phyloP scores from a whole-genome alignment of 768 basidiomycete species.

The Lactifluus pinguis region DNA sequence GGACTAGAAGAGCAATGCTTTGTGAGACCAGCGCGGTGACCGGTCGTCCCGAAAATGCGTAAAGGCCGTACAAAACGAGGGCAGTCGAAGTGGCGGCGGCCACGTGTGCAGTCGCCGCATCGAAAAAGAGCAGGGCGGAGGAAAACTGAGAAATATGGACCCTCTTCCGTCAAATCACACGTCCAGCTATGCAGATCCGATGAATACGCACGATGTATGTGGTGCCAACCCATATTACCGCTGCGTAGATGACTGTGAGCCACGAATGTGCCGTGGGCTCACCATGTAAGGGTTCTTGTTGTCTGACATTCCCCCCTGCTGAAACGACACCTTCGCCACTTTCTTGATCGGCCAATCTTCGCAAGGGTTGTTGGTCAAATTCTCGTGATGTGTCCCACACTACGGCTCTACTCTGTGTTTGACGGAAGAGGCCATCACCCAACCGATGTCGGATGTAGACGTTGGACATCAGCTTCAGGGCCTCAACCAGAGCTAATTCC shows the following conservation, averaged over 20 bases:
- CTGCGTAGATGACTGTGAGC: background rate
- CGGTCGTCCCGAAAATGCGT: conserved; percentile 18
- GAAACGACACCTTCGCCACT: background rate
- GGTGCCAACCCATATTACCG: conserved; percentile 5
- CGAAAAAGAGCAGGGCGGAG: conserved; percentile 5
- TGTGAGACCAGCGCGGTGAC: conserved; percentile 26
- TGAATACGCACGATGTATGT: conserved; percentile 8
- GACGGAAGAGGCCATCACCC: background rate
- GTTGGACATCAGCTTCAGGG: conserved; percentile 10
- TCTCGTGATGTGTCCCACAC: conserved; percentile 3
- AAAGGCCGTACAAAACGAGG: conserved; percentile 6
- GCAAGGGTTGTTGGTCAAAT: conserved; percentile 13
- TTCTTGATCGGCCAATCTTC: background rate
- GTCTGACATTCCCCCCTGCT: background rate
- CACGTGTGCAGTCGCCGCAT: conserved; percentile 4
- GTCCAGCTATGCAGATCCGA: background rate
- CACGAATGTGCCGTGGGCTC: background rate
- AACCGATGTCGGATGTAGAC: background rate
- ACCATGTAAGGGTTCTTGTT: background rate
- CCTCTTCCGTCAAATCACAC: background rate
- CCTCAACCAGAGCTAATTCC: conserved; percentile 14
- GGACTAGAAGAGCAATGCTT: conserved; percentile 29
- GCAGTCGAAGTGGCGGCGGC: background rate
- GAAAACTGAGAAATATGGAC: background rate
- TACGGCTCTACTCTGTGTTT: background rate